Evolutionary conservation across 257 asterid species (phyloP), one percentile per base, ranked within the genome.

Genomic region (Salvia rosmarinus): DNA sequence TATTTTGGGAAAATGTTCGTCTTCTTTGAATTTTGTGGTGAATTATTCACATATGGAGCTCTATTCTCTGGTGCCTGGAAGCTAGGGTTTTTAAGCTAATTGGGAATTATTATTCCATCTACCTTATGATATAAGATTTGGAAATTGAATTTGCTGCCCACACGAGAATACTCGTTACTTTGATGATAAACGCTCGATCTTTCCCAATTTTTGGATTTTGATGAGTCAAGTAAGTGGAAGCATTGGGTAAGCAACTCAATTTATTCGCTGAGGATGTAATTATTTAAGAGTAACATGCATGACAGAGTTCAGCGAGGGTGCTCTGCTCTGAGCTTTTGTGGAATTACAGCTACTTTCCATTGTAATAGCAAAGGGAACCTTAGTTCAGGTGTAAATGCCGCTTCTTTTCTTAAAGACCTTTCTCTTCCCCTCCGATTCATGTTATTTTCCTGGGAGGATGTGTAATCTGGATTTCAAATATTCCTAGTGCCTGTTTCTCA

Each of bases 11-110:
- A 28, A 34, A 69, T 6, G 19, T 28, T 40, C n/a, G 44, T 50
- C 13, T 37, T 55, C 20, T 21, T 54, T 50, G 75, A 70, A 62
- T 37, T 54, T 67, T 49, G 71, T 57, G 57, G 65, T 49, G 68
- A 56, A 57, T n/a, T 64, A 46, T 46, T 51, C 51, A 19, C 64
- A 64, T 65, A 34, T 55, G 70, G 69, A 71, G 72, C 69, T 62
- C 62, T 28, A 17, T 69, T 59, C 50, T 71, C 35, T 74, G 76
- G 50, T 23, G 23, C 46, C 69, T 4, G 19, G 56, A 59, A 71
- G 16, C 49, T 51, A 37, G 67, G 79, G 69, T 68, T 71, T 77
- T 64, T 13, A 32, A 34, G 59, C 71, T 40, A 32, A 19, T n/a
- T 46, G 11, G 44, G 16, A 30, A 55, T 14, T 21, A 25, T 77